phyloP scores from a whole-genome alignment of 208 protist species.

The Lotmaria passim region DNA sequence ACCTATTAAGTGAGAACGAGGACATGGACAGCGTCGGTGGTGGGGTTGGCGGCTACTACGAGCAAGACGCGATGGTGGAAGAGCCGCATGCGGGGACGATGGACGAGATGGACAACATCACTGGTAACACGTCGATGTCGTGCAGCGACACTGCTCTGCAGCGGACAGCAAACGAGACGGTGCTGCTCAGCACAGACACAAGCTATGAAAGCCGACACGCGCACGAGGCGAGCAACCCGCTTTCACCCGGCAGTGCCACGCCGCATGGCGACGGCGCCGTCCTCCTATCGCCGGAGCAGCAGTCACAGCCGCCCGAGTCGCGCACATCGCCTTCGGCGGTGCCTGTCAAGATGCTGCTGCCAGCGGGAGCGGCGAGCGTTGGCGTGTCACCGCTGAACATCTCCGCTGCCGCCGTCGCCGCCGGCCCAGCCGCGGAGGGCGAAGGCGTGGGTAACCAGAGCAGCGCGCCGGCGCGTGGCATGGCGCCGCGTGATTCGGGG shows the following conservation, averaged over 20 bases:
- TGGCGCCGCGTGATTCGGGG: not conserved
- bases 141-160: not conserved
- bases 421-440: no score
- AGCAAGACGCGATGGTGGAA: conserved; percentile 29
- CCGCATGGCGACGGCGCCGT: not conserved
- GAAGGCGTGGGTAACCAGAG: no score
- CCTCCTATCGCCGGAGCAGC: not conserved
- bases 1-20: not conserved
- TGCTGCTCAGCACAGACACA: not conserved
- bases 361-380: no score
- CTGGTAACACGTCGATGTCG: not conserved
- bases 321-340: no score
- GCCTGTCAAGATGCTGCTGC: no score
- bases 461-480: not conserved
- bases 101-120: not conserved
- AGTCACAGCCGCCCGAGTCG: no score
- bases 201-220: not conserved
- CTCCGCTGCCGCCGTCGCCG: no score
- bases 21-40: conserved; percentile 12
- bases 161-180: not conserved
- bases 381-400: no score
- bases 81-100: conserved; percentile 5
- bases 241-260: conserved; percentile 1
- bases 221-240: conserved; percentile 1
- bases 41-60: conserved; percentile 34